Evolutionary conservation across 2,329 filamentous ascomycete species (phyloP), one percentile per base, ranked within the genome.

Genomic region (Juglanconis sp.): DNA sequence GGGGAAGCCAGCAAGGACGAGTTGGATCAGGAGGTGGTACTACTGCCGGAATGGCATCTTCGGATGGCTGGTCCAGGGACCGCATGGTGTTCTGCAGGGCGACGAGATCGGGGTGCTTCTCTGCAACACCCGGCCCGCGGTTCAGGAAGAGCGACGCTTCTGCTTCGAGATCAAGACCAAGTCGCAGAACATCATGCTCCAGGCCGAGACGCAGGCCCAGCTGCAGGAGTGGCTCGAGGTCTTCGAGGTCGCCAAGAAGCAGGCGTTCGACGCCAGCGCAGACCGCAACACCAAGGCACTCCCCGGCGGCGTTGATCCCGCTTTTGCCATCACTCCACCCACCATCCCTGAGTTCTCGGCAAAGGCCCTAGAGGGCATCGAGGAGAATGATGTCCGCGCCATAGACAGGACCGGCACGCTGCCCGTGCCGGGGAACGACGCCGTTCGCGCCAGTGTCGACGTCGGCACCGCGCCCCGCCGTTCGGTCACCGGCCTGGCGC

Each of bases 141-240:
- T 96, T 55, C 88, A 91, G 66, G 95, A 99, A 74, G 95, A 99
- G 69, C 87, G 95, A 44, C 86, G 95, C 15, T 99, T 98, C 74
- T 98, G 95, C 72, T 97, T 99, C 69, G 95, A 99, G 74, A 90
- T 99, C 69, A 99, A 98, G 79, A 99, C 95, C 2, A 99, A 97
- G 74, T 96, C 91, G 69, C 90, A 90, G 64, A 95, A 88, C 53
- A 87, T 96, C 64, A 79, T 97, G 61, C 80, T 99, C 3, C 95
- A 99, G 75, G 91, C 94, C 4, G 95, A 99, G 72, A 96, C 92
- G 0, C 95, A 99, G 72, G 80, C 79, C 53, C 91, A 98, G 71
- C 83, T 99, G n/a, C 92, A 90, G 61, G 91, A 96, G 68, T 99
- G 95, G 95, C 87, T 99, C 58, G 87, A 91, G 65, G 88, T 94